Evolutionary conservation across 140 eudicot species (phyloP).

Genomic region (Bidens hawaiensis): DNA sequence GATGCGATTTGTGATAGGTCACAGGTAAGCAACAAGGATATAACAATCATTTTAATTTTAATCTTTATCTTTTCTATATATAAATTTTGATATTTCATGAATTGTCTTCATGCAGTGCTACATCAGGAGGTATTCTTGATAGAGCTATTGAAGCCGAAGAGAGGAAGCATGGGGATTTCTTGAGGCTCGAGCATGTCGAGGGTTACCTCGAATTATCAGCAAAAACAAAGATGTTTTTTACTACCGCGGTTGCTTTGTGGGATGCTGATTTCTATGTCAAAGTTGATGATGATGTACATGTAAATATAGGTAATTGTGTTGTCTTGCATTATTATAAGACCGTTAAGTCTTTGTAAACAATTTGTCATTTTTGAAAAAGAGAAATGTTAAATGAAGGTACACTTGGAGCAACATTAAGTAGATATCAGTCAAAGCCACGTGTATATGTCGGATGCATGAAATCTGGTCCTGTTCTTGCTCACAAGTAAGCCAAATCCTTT

Average conservation of each 20-base stretch:
- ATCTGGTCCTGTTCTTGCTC: slow-evolving; percentile 97
- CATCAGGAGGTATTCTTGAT: slow-evolving; percentile 93
- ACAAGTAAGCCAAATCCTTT: slow-evolving; percentile 50
- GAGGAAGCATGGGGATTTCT: slow-evolving; percentile 81
- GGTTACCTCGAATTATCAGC: slow-evolving; percentile 96
- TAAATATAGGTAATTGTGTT: slow-evolving; percentile 61
- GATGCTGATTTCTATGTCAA: slow-evolving; percentile 97
- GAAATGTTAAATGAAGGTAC: slow-evolving; percentile 35
- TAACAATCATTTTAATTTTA: background rate
- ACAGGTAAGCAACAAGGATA: slow-evolving; percentile 50
- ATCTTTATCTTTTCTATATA: background rate
- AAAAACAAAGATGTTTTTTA: slow-evolving; percentile 77
- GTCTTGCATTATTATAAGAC: background rate
- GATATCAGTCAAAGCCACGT: slow-evolving; percentile 74
- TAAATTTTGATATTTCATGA: background rate
- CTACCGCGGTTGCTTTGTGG: slow-evolving; percentile 94
- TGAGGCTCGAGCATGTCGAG: slow-evolving; percentile 94
- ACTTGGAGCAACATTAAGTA: slow-evolving; percentile 73
- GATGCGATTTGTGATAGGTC: slow-evolving; percentile 93
- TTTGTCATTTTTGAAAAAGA: background rate
- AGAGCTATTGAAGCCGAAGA: slow-evolving; percentile 98
- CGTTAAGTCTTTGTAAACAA: background rate
- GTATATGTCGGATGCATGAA: slow-evolving; percentile 98
- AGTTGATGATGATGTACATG: slow-evolving; percentile 99
- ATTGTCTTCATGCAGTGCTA: slow-evolving; percentile 57